Conservation (phyloP, 805 yeast genomes). For the Ogataea pignaliae region DNA sequence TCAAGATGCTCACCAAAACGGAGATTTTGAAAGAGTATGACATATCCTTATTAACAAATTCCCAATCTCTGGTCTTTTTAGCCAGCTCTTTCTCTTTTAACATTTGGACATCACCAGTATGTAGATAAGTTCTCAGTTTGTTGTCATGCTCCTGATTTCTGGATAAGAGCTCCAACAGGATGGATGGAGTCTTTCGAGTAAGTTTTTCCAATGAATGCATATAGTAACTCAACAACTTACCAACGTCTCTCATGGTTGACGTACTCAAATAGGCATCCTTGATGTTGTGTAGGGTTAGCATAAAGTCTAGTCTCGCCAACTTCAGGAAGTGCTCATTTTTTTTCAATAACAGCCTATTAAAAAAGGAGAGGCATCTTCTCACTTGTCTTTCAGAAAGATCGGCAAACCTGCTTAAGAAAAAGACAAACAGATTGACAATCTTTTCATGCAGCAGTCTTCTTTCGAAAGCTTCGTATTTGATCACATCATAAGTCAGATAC, state of each 20-base stretch:
- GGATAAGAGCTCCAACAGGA: constrained; percentile 62
- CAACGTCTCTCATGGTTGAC: constrained; percentile 52
- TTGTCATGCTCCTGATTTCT: constrained; percentile 43
- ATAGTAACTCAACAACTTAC: constrained; percentile 59
- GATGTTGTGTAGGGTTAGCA: constrained; percentile 51
- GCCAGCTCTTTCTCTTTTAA: constrained; percentile 31
- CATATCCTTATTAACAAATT: constrained; percentile 13
- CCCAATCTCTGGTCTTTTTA: constrained; percentile 10
- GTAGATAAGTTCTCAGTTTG: constrained; percentile 46
- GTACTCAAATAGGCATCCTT: constrained; percentile 45
- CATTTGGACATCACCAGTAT: constrained; percentile 51
- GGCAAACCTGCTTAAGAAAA: constrained; percentile 51
- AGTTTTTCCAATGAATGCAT: constrained; percentile 53
- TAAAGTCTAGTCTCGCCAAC: constrained; percentile 69
- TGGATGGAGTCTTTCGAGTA: constrained; percentile 47
- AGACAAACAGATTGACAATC: constrained; percentile 62
- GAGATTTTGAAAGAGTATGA: constrained; percentile 23
- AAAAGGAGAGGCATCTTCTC: constrained; percentile 60
- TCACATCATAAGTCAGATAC: constrained; percentile 15
- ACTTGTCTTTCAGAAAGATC: constrained; percentile 61
- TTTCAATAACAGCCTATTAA: constrained; percentile 65
- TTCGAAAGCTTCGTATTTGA: constrained; percentile 31
- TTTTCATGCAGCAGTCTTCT: constrained; percentile 49
- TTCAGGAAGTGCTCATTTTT: constrained; percentile 50
- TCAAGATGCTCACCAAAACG: constrained; percentile 19